Evolutionary conservation across 331 rosid genomes (phyloP).

Genomic region (Spiraea crenata): DNA sequence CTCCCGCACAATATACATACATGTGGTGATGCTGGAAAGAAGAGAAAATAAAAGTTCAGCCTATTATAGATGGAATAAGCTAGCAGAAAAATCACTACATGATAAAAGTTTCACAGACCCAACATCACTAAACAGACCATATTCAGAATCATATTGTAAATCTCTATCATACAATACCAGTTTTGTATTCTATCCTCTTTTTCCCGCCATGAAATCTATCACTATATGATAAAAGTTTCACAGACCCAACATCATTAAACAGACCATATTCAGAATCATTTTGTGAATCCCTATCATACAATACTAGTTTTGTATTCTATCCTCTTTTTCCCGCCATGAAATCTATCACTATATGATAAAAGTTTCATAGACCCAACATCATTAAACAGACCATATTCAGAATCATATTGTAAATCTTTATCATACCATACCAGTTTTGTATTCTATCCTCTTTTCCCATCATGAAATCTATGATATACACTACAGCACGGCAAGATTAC

Average conservation of each 20-base stretch:
- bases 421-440: background rate
- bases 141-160: no score
- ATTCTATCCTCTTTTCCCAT: background rate
- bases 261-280: no score
- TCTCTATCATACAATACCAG: background rate
- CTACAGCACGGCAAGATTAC: background rate
- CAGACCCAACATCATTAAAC: background rate
- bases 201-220: no score
- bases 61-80: background rate
- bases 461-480: background rate
- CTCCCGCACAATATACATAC: slow-evolving; percentile 58
- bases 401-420: background rate
- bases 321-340: no score
- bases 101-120: background rate
- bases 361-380: background rate
- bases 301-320: no score
- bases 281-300: no score
- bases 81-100: background rate
- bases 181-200: no score
- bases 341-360: background rate
- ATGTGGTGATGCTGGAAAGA: slow-evolving; percentile 54
- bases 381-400: no score
- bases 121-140: no score
- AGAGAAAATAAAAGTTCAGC: background rate
- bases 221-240: background rate